A percentile compares a stretch with the other conserved stretches of the same genome.
phyloP scores from a whole-genome alignment of 2,329 filamentous ascomycete genomes.

The Bertia moriformis region DNA sequence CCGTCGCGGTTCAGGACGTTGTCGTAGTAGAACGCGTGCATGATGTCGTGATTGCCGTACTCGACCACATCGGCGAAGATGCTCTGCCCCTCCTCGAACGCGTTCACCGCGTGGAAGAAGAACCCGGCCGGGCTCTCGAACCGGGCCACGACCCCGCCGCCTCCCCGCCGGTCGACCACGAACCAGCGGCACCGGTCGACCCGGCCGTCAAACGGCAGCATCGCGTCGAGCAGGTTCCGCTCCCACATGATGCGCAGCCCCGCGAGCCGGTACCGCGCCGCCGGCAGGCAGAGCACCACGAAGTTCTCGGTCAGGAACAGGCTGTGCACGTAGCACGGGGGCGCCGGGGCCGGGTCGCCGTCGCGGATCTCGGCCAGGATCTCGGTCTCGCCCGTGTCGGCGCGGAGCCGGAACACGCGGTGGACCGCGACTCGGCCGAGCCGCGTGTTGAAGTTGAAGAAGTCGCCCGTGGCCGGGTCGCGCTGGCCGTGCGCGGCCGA shows the following conservation, averaged over 20 bases:
- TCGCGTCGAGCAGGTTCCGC: conserved; percentile 53
- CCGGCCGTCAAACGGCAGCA: conserved; percentile 47
- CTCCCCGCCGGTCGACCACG: conserved; percentile 51
- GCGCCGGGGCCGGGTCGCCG: conserved; percentile 32
- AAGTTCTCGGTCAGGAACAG: conserved; percentile 60
- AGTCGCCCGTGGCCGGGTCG: conserved; percentile 59
- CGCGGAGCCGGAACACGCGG: conserved; percentile 52
- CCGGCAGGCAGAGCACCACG: conserved; percentile 61
- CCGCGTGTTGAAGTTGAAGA: conserved; percentile 72
- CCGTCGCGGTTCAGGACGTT: conserved; percentile 40
- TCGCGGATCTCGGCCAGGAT: conserved; percentile 54
- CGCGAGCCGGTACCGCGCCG: conserved; percentile 38
- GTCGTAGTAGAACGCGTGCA: conserved; percentile 57
- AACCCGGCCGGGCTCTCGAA: conserved; percentile 59
- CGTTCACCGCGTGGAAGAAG: conserved; percentile 68
- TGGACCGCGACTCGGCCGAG: conserved; percentile 43
- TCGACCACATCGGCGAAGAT: conserved; percentile 52
- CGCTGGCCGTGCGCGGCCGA: conserved; percentile 59
- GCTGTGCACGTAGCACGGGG: conserved; percentile 57
- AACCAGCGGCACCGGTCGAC: conserved; percentile 51
- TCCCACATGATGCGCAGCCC: conserved; percentile 50
- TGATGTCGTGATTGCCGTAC: conserved; percentile 49
- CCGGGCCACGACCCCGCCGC: conserved; percentile 50
- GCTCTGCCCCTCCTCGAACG: conserved; percentile 44
- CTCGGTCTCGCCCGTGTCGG: conserved; percentile 46